These are phyloP conservation scores for Starmera pachycereana DNA, from an alignment of 805 yeast species.

Conservation along the genomic window DNA sequence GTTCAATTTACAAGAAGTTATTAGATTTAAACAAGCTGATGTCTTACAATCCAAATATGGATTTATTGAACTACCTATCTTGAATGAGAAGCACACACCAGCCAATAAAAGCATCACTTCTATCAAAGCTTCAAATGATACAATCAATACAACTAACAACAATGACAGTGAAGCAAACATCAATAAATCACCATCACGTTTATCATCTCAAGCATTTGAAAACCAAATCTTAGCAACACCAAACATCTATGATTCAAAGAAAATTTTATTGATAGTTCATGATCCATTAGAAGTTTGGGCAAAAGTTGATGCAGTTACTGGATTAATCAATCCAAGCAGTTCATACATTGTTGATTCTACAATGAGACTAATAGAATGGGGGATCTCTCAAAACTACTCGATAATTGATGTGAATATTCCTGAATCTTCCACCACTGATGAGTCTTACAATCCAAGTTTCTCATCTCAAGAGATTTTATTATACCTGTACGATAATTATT, in stretches of 20 bases:
- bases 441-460: slow-evolving; percentile 48
- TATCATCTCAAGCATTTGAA: slow-evolving; percentile 36
- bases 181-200: slow-evolving; percentile 8
- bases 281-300: slow-evolving; percentile 95
- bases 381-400: slow-evolving; percentile 50
- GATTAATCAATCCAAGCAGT: slow-evolving; percentile 61
- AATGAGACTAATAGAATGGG: slow-evolving; percentile 60
- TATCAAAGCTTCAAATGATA: too few species aligned
- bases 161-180: too few species aligned
- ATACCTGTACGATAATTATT: slow-evolving; percentile 85
- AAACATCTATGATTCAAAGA: slow-evolving; percentile 50
- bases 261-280: slow-evolving; percentile 64
- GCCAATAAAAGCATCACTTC: too few species aligned
- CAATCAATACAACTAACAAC: too few species aligned
- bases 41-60: slow-evolving; percentile 42
- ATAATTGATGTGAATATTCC: slow-evolving; percentile 81
- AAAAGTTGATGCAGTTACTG: slow-evolving; percentile 66
- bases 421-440: slow-evolving; percentile 33
- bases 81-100: slow-evolving; percentile 21
- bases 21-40: slow-evolving; percentile 60
- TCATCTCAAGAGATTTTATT: slow-evolving; percentile 69
- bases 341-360: slow-evolving; percentile 74
- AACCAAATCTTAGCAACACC: slow-evolving; percentile 67
- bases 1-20: slow-evolving; percentile 55
- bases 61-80: slow-evolving; percentile 61